Percentiles rank a stretch among this genome's conserved stretches.
Evolutionary conservation across 2,329 filamentous ascomycete species (phyloP).

Genomic region (Scorias spongiosa): DNA sequence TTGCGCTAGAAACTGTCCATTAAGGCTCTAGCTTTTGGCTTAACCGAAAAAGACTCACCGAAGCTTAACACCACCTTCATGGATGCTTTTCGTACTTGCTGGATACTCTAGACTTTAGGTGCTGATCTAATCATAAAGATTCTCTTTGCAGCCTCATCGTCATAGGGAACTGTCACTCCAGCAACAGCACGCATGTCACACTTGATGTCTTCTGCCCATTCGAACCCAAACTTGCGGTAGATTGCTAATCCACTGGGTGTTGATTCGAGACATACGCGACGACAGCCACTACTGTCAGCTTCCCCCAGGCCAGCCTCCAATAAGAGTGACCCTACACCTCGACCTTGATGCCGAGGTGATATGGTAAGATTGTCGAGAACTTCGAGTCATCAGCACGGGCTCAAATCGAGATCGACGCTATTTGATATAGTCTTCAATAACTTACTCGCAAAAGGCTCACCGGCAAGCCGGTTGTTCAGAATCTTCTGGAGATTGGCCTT

Average conservation of each 20-base stretch:
- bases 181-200: conserved; percentile 11
- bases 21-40: no score
- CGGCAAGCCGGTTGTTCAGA: conserved; percentile 4
- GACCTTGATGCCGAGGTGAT: conserved; percentile 10
- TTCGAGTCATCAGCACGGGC: neutral
- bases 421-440: neutral
- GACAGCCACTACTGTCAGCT: conserved; percentile 20
- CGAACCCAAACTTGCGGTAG: conserved; percentile 22
- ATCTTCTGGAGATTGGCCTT: conserved; percentile 7
- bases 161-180: conserved; percentile 10
- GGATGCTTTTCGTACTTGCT: no score
- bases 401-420: neutral
- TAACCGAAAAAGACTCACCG: no score
- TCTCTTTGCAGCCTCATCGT: conserved; percentile 10
- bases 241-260: conserved; percentile 17
- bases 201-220: conserved; percentile 6
- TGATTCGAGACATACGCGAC: conserved; percentile 20
- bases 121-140: conserved; percentile 12
- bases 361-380: conserved; percentile 7
- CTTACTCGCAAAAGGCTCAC: conserved; percentile 10
- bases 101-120: neutral
- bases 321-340: conserved; percentile 21
- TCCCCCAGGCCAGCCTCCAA: conserved; percentile 22
- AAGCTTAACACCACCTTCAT: no score
- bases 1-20: no score